Evolutionary conservation across 768 basidiomycete genomes (phyloP).

Genomic region (Hypholoma fasciculare): DNA sequence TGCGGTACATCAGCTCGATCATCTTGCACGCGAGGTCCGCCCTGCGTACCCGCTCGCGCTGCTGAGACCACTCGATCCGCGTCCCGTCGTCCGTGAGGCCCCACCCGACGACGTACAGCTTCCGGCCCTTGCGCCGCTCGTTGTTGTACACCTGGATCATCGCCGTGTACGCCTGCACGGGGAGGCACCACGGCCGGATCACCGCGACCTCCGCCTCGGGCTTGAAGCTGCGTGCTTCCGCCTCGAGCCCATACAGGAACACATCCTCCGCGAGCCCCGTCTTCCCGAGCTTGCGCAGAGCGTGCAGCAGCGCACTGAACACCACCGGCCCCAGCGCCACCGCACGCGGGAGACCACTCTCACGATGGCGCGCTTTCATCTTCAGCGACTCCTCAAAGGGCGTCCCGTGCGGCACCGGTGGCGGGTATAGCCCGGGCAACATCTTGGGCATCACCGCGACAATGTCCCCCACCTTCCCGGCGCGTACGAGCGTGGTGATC

Average conservation of each 20-base stretch:
- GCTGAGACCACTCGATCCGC: too few species aligned
- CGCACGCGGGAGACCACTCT: constrained; percentile 39
- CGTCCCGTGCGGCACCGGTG: constrained; percentile 1
- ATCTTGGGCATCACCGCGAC: constrained; percentile 48
- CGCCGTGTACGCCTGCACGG: constrained; percentile 66
- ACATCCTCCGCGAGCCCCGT: constrained; percentile 60
- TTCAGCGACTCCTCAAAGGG: constrained; percentile 13
- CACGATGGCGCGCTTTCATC: constrained; percentile 9
- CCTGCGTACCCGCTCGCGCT: background rate
- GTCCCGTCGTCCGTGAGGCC: background rate
- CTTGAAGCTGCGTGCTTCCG: too few species aligned
- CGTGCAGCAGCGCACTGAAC: constrained; percentile 60
- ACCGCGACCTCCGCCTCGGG: constrained; percentile 41
- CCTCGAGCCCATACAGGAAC: constrained; percentile 57
- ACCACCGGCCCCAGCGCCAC: constrained; percentile 58
- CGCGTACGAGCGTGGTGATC: constrained; percentile 51
- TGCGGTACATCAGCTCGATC: background rate
- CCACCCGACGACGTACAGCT: background rate
- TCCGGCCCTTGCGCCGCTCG: constrained; percentile 3
- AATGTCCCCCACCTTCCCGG: constrained; percentile 45
- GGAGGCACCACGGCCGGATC: constrained; percentile 58
- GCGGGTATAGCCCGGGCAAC: constrained; percentile 50
- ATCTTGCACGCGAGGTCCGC: background rate
- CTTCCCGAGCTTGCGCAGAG: constrained; percentile 54
- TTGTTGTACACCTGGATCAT: constrained; percentile 65